Conservation (phyloP, 495 filamentous ascomycete species). For the Penicillium waksmanii region DNA sequence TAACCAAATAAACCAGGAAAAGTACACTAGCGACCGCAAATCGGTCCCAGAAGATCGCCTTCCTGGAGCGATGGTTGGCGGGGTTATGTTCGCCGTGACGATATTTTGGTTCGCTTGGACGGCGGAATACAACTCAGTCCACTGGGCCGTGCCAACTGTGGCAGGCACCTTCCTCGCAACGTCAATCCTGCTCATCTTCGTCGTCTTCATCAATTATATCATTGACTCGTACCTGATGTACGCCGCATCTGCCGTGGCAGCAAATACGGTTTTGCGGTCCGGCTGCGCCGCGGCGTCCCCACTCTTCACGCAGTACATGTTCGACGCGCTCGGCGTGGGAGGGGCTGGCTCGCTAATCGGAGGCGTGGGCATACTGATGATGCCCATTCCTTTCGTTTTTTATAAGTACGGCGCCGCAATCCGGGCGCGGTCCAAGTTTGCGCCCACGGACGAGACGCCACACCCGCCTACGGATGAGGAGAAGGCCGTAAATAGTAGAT, state of each 20-base stretch:
- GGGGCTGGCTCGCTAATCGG: conserved; percentile 18
- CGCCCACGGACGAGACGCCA: neutral
- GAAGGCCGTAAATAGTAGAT: conserved; percentile 3
- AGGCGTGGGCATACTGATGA: neutral
- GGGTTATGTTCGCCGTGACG: conserved; percentile 34
- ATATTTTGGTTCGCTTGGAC: conserved; percentile 65
- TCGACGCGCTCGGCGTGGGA: conserved; percentile 52
- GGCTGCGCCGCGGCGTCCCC: conserved; percentile 30
- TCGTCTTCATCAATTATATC: conserved; percentile 31
- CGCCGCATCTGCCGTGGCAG: conserved; percentile 32
- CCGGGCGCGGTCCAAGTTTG: conserved; percentile 6
- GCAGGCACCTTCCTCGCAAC: conserved; percentile 39
- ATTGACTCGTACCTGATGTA: conserved; percentile 32
- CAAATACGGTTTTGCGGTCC: conserved; percentile 29
- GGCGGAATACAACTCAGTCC: conserved; percentile 38
- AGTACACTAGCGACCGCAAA: conserved; percentile 42
- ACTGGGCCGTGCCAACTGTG: conserved; percentile 51
- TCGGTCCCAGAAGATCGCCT: conserved; percentile 49
- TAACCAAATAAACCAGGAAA: conserved; percentile 20
- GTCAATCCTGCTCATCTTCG: conserved; percentile 40
- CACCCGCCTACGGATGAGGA: conserved; percentile 2
- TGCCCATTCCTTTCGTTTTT: neutral
- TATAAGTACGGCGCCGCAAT: neutral
- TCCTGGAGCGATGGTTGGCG: conserved; percentile 51
- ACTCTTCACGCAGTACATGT: conserved; percentile 34